Evolutionary conservation across 129 eudicot genomes (phyloP).

Genomic region (Arctium minus): DNA sequence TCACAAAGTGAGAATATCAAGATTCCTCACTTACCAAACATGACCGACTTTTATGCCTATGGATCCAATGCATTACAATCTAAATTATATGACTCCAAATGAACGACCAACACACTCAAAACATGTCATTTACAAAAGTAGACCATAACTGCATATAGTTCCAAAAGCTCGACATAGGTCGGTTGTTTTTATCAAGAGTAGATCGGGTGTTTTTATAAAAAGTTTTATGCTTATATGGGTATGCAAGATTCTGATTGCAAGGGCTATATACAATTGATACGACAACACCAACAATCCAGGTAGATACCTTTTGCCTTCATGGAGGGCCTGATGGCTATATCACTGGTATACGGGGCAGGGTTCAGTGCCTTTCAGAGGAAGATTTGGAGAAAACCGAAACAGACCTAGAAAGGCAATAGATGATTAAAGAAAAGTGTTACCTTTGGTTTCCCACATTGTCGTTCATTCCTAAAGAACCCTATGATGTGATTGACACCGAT

Average conservation of each 20-base stretch:
- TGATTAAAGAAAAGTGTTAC: slow-evolving; percentile 79
- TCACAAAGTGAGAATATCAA: no score
- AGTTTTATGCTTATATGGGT: not conserved
- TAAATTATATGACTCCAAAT: no score
- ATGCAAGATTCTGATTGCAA: slow-evolving; percentile 31
- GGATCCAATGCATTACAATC: no score
- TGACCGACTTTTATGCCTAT: no score
- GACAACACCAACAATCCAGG: slow-evolving; percentile 70
- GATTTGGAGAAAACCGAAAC: slow-evolving; percentile 46
- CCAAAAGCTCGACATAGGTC: no score
- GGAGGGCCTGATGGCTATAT: slow-evolving; percentile 93
- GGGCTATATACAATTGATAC: slow-evolving; percentile 67
- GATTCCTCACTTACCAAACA: no score
- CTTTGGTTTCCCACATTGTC: slow-evolving; percentile 92
- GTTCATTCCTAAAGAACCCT: slow-evolving; percentile 86
- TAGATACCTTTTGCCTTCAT: slow-evolving; percentile 90
- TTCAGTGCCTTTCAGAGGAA: slow-evolving; percentile 80
- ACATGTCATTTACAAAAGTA: no score
- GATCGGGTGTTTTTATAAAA: not conserved
- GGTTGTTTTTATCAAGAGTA: not conserved
- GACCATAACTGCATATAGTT: no score
- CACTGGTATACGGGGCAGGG: slow-evolving; percentile 87
- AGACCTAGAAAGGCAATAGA: slow-evolving; percentile 55
- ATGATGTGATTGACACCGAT: slow-evolving; percentile 92
- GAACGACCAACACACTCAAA: no score